These are phyloP conservation scores for Emericellopsis atlantica DNA, from an alignment of 2,329 filamentous ascomycete genomes.

Conservation along the genomic window DNA sequence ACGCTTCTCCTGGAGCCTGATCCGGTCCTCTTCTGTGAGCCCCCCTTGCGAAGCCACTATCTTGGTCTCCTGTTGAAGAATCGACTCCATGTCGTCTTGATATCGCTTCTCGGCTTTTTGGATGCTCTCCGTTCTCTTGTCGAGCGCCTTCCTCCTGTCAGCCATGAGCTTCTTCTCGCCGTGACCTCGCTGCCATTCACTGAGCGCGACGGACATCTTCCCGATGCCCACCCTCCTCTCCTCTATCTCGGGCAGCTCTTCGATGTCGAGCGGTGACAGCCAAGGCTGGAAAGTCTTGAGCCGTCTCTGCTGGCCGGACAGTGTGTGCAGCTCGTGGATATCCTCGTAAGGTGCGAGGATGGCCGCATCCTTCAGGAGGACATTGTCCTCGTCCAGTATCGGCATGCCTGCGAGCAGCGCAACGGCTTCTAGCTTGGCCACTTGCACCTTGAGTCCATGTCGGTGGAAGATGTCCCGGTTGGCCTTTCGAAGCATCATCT, in stretches of 20 bases:
- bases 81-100: not conserved
- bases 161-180: constrained; percentile 6
- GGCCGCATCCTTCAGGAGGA: constrained; percentile 3
- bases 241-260: constrained; percentile 1
- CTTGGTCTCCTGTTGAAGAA: not conserved
- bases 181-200: constrained; percentile 5
- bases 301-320: constrained; percentile 7
- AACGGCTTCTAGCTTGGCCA: constrained; percentile 8
- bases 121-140: not conserved
- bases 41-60: not conserved
- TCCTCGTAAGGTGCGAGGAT: constrained; percentile 6
- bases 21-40: not conserved
- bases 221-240: constrained; percentile 1
- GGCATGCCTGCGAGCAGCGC: constrained; percentile 7
- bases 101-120: not conserved
- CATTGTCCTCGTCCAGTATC: constrained; percentile 6
- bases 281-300: constrained; percentile 5
- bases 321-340: not conserved
- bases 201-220: constrained; percentile 5
- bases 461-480: constrained; percentile 6
- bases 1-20: constrained; percentile 1
- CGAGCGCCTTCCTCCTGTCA: constrained; percentile 4
- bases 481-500: constrained; percentile 5
- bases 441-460: constrained; percentile 4
- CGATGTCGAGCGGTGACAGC: constrained; percentile 5